phyloP scores from a whole-genome alignment of 2,329 filamentous ascomycete genomes.

The Harringtonia lauricola region DNA sequence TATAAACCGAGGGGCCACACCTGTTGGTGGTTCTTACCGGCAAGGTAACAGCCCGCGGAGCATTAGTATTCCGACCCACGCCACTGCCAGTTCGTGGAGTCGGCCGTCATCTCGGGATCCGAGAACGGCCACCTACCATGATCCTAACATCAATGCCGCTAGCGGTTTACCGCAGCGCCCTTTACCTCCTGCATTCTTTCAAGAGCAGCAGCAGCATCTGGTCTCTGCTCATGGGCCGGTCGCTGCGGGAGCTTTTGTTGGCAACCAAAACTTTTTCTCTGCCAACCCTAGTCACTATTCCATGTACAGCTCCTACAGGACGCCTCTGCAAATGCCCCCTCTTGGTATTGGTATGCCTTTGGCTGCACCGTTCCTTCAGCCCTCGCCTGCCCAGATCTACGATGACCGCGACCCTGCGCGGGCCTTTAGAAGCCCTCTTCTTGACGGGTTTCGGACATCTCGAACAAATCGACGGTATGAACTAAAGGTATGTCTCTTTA shows the following conservation, averaged over 20 bases:
- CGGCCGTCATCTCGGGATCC: slow-evolving; percentile 22
- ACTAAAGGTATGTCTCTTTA: slow-evolving; percentile 47
- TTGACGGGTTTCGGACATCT: slow-evolving; percentile 65
- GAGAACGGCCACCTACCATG: slow-evolving; percentile 8
- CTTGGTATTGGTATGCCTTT: slow-evolving; percentile 10
- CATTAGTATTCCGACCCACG: slow-evolving; percentile 3
- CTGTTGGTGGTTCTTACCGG: slow-evolving; percentile 19
- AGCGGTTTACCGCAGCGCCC: slow-evolving; percentile 2
- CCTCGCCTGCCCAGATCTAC: slow-evolving; percentile 20
- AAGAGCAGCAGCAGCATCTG: slow-evolving; percentile 6
- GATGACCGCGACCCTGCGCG: slow-evolving; percentile 7
- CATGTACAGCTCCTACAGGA: slow-evolving; percentile 25
- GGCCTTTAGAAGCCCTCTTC: slow-evolving; percentile 51
- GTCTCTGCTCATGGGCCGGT: background rate
- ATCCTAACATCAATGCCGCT: too few species aligned
- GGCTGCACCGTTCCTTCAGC: slow-evolving; percentile 18
- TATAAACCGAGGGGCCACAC: slow-evolving; percentile 26
- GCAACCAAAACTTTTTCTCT: background rate
- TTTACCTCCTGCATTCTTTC: background rate
- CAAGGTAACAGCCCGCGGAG: slow-evolving; percentile 17
- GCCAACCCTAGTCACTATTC: slow-evolving; percentile 16
- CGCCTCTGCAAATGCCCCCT: slow-evolving; percentile 21
- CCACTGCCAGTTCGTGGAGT: slow-evolving; percentile 26
- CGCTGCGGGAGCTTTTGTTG: background rate
- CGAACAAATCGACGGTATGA: slow-evolving; percentile 68